Percentiles rank a stretch among this genome's conserved stretches.
Conservation (phyloP, 2,329 filamentous ascomycete species). For the Ophiostoma quercus region DNA sequence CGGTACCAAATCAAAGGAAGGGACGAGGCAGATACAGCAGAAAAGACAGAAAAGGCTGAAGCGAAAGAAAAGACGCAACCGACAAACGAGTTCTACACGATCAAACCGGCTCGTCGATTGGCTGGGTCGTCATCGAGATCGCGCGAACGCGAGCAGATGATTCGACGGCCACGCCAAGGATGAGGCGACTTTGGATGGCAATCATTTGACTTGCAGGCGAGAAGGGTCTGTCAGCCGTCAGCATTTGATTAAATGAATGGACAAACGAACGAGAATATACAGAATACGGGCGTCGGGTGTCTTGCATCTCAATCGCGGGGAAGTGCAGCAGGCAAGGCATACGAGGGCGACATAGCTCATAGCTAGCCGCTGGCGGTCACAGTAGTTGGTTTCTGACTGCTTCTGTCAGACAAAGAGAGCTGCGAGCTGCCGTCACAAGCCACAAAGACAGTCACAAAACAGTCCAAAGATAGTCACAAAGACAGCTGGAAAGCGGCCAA, state of each 20-base stretch:
- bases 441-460: neutral
- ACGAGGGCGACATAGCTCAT: too few relatives aligned
- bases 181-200: constrained; percentile 3
- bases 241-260: neutral
- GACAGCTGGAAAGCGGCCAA: neutral
- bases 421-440: neutral
- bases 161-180: constrained; percentile 11
- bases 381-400: neutral
- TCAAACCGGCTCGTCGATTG: neutral
- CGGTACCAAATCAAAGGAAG: constrained; percentile 56
- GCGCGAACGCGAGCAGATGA: constrained; percentile 15
- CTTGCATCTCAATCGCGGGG: neutral
- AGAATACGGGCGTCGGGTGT: neutral
- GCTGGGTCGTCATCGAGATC: neutral
- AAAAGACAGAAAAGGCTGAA: neutral
- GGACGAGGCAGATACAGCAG: constrained; percentile 27
- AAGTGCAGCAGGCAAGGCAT: neutral
- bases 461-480: too few relatives aligned
- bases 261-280: neutral
- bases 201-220: neutral
- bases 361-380: neutral
- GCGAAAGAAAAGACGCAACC: neutral
- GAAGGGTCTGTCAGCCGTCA: neutral
- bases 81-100: neutral
- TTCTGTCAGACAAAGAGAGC: neutral